phyloP scores from a whole-genome alignment of 179 eudicot species.

The Beta corolliflora region DNA sequence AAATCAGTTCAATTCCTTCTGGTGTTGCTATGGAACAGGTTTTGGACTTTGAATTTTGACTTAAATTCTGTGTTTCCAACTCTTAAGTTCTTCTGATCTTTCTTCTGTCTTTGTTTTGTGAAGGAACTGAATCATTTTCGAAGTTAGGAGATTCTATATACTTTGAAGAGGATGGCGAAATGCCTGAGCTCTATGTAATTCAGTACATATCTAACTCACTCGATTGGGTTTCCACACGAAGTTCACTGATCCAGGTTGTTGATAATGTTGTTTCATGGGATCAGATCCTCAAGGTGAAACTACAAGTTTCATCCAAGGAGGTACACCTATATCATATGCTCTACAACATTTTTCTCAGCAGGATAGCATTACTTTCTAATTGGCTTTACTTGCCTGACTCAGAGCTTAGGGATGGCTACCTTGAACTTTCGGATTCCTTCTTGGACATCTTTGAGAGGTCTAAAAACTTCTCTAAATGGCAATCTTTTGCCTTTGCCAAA shows the following conservation, averaged over 20 bases:
- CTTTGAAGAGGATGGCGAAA: conserved; percentile 64
- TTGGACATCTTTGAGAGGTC: conserved; percentile 59
- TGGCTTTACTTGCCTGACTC: not conserved
- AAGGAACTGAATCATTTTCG: conserved; percentile 90
- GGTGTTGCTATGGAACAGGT: conserved; percentile 99
- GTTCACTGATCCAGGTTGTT: conserved; percentile 49
- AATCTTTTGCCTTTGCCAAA: conserved; percentile 37
- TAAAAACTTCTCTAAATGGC: conserved; percentile 57
- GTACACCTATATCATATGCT: conserved; percentile 22
- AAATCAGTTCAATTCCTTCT: conserved; percentile 58
- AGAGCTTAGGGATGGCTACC: conserved; percentile 41
- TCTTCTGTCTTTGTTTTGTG: not conserved
- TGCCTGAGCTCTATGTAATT: conserved; percentile 64
- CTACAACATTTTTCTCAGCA: too few species aligned
- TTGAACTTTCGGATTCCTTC: conserved; percentile 72
- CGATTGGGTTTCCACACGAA: conserved; percentile 56
- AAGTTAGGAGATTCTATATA: conserved; percentile 92
- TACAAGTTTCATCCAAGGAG: conserved; percentile 42
- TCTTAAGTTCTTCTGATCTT: not conserved
- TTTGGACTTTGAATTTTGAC: conserved; percentile 42
- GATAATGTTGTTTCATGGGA: too few species aligned
- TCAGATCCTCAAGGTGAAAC: conserved; percentile 46
- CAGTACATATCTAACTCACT: conserved; percentile 78
- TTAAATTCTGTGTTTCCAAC: conserved; percentile 67
- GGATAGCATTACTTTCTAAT: too few species aligned